A percentile compares a stretch with the other conserved stretches of the same genome.
These are phyloP conservation scores for Dryadomyces quercivorus DNA, from an alignment of 2,329 filamentous ascomycete species.

Conservation along the genomic window DNA sequence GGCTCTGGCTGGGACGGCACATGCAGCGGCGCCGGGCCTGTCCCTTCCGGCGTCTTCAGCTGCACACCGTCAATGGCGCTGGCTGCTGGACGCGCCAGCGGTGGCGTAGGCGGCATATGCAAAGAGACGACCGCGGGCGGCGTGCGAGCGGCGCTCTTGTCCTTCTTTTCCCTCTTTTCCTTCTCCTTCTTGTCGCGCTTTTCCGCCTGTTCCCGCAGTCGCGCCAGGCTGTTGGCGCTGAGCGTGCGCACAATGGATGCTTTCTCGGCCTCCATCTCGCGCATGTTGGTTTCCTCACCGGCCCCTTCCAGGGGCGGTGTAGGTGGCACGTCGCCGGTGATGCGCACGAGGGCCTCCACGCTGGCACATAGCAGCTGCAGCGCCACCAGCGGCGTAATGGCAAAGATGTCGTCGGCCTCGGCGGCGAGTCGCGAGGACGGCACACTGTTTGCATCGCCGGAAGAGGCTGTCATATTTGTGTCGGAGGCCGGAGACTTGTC, in stretches of 20 bases:
- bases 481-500: not conserved
- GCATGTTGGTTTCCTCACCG: slow-evolving; percentile 48
- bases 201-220: slow-evolving; percentile 29
- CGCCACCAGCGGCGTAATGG: slow-evolving; percentile 59
- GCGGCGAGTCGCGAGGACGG: slow-evolving; percentile 11
- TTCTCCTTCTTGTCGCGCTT: too few species aligned
- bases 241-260: slow-evolving; percentile 45
- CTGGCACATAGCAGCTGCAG: slow-evolving; percentile 66
- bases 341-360: slow-evolving; percentile 57
- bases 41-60: slow-evolving; percentile 20
- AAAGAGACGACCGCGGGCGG: not conserved
- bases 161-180: too few species aligned
- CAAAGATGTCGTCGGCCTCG: slow-evolving; percentile 53
- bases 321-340: slow-evolving; percentile 67
- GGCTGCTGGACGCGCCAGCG: slow-evolving; percentile 7
- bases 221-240: slow-evolving; percentile 40
- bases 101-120: slow-evolving; percentile 13
- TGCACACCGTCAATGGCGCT: slow-evolving; percentile 39
- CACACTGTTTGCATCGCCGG: not conserved
- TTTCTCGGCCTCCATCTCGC: slow-evolving; percentile 50
- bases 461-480: not conserved
- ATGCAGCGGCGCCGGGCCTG: slow-evolving; percentile 1
- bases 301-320: slow-evolving; percentile 59
- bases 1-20: slow-evolving; percentile 26
- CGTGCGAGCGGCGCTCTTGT: too few species aligned